Base-by-base conservation (phyloP, 768 basidiomycete genomes). In the Cubamyces lactineus region DNA sequence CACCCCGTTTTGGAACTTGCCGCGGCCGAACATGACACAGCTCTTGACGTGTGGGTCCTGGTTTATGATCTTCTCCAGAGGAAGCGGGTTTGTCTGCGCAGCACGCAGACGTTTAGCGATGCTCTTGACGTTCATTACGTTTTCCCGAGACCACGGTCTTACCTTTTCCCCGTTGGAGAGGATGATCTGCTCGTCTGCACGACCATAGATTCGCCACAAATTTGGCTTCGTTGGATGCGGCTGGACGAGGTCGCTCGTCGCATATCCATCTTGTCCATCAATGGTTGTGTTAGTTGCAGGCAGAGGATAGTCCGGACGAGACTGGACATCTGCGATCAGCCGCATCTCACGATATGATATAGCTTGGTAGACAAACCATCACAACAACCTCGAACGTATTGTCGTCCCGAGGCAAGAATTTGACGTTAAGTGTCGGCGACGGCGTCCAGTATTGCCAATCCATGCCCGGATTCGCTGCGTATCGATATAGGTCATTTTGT, bases 131-230 rank as follows among this genome's bases (percentile, higher is more conserved):
- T 40, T 19, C 23, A 55, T 41, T 28, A 28, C 28, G 28, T 28
- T 28, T 3, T 7, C 3, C 28, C 28, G 28, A 7, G n/a, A 34
- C 34, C 34, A 34, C 54, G 19, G 19, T 5, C 57, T 12, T 19
- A 75, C 77, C 75, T 78, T 79, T 65, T 78, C 76, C 38, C 79
- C 79, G 30, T 76, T 79, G 42, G 68, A 72, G 28, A 78, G 74
- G 67, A 78, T 77, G 43, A 82, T 78, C 65, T 81, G 80, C 57
- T 82, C 81, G 57, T 82, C 81, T 3, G 67, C 70, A n/a, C 82
- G 73, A 2, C 82, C 81, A 41, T 70, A 71, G 6, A 82, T 67
- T 53, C 71, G 77, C 74, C 75, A 82, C 28, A 75, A 67, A 0
- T 67, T 70, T 2, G 68, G 69, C 24, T 77, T 76, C 0, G 73